Conservation (phyloP, 2,329 filamentous ascomycete species). For the Phialophora tarda region DNA sequence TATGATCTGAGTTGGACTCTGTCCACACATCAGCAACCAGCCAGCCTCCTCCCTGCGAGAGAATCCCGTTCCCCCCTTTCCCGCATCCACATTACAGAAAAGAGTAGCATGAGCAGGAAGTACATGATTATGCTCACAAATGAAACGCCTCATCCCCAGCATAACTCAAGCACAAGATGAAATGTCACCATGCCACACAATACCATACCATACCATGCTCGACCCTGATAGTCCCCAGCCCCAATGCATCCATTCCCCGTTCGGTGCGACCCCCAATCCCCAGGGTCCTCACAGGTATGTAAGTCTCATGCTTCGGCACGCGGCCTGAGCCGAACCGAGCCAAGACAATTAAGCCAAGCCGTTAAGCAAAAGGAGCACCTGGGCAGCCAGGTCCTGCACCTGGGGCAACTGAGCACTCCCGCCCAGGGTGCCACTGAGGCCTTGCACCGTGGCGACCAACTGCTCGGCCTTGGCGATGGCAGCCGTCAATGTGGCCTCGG, state of each 20-base stretch:
- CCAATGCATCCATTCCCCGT: not conserved
- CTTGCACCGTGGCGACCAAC: conserved; percentile 13
- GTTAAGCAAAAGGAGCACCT: conserved; percentile 16
- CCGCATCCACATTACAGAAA: not conserved
- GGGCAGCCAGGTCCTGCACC: conserved; percentile 13
- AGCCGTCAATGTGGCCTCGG: conserved; percentile 3
- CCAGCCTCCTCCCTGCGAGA: not conserved
- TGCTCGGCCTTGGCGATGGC: conserved; percentile 20
- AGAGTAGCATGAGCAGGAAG: not conserved
- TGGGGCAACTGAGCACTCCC: conserved; percentile 5
- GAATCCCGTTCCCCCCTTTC: not conserved
- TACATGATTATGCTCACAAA: not conserved
- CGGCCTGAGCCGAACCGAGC: not conserved
- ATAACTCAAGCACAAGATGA: not conserved
- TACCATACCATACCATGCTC: not conserved
- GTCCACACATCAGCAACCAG: not conserved
- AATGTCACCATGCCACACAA: not conserved
- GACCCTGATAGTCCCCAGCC: no score
- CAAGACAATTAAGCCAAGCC: not conserved
- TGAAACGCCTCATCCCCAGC: not conserved
- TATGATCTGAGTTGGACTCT: not conserved
- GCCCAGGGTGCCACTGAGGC: conserved; percentile 3
- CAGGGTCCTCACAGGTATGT: not conserved
- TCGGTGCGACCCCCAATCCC: not conserved
- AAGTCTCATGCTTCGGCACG: not conserved